These are phyloP conservation scores for Tillandsia leiboldiana DNA, from an alignment of 176 grass and related monocot species.

Conservation along the genomic window DNA sequence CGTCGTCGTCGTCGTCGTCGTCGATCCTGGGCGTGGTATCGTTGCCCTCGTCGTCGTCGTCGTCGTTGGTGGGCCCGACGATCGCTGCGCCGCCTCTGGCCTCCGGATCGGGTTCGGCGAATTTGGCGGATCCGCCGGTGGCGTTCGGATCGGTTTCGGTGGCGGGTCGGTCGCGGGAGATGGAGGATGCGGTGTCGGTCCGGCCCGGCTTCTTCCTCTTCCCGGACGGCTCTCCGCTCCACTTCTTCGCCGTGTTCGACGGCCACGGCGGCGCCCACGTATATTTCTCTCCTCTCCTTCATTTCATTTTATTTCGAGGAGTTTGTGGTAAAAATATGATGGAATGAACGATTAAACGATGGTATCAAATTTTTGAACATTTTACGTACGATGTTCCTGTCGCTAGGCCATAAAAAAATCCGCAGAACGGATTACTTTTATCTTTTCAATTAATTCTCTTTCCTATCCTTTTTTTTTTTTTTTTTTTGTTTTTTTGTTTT, in stretches of 20 bases:
- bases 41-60: not conserved
- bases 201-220: conserved; percentile 31
- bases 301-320: not conserved
- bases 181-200: conserved; percentile 69
- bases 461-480: not conserved
- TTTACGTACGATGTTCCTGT: too few relatives aligned
- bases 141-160: conserved; percentile 55
- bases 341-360: too few relatives aligned
- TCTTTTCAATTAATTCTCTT: not conserved
- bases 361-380: too few relatives aligned
- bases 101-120: not conserved
- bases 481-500: not conserved
- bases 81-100: not conserved
- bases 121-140: conserved; percentile 8
- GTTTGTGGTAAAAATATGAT: not conserved
- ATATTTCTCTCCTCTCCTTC: not conserved
- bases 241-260: conserved; percentile 92
- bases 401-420: not conserved
- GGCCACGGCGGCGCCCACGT: conserved; percentile 74
- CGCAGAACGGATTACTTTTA: too few relatives aligned
- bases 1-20: not conserved
- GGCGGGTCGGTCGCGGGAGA: conserved; percentile 47
- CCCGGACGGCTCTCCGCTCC: conserved; percentile 34
- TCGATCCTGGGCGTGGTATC: not conserved
- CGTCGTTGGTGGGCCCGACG: not conserved